Evolutionary conservation across 306 rosid genomes (phyloP), one percentile per base, ranked within the genome.

Genomic region (Sphenostylis stenocarpa): DNA sequence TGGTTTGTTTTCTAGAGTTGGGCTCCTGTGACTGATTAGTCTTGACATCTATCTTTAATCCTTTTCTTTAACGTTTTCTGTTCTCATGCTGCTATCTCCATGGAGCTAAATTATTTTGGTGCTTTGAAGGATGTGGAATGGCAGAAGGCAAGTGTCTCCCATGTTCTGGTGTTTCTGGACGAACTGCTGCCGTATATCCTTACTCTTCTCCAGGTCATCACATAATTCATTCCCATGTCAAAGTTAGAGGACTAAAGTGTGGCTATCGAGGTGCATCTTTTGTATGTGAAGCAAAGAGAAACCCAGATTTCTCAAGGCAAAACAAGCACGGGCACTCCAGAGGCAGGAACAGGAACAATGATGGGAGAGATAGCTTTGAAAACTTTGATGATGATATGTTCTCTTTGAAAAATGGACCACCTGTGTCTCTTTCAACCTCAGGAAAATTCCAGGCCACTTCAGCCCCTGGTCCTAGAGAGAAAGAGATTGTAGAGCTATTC

Each of bases 401-500:
- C 26, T 89, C 97, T 33, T 75, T 90, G 2, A 92, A 88, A 80
- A 89, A 95, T 77, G 99, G 97, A 31, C 92, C 96, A 17, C 60
- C 85, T 20, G 68, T 75, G 66, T 89, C 99, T 12, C 85, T 84
- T 29, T 86, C 94, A 2, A 81, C 67, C 80, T 80, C 84, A 56
- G 78, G 90, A 12, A 95, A 92, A 76, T 89, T 80, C 20, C 90
- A 89, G 70, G 84, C 96, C 60, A 89, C 92, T 62, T 85, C 97
- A 34, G 74, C 90, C 53, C 99, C 99, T 21, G 99, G 99, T 48
- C 87, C 96, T 5, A 92, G 93, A 78, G 99, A 95, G 86, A 95
- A 87, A 78, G 99, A 95, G 87, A 95, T 95, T 67, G 97, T 95
- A 43, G 99, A 91, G 84, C 90, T 95, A 68, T 95, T 95, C 79